Conservation (phyloP, 2,329 filamentous ascomycete genomes). For the Neoarthrinium moseri region DNA sequence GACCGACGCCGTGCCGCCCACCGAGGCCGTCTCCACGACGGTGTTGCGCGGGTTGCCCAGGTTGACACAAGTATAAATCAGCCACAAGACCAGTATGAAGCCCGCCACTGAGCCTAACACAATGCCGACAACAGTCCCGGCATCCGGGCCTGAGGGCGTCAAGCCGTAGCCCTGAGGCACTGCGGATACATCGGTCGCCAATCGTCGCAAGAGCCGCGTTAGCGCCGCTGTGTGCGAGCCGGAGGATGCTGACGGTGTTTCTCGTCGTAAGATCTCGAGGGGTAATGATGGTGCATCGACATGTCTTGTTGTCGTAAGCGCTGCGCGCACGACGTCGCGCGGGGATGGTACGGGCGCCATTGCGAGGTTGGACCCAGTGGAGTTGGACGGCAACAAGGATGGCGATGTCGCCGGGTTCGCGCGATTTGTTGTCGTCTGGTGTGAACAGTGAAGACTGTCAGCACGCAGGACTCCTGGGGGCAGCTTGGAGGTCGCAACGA, state of each 20-base stretch:
- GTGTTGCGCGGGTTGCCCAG: constrained; percentile 35
- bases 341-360: constrained; percentile 8
- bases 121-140: constrained; percentile 36
- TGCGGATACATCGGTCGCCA: constrained; percentile 28
- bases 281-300: constrained; percentile 12
- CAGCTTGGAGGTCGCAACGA: not conserved
- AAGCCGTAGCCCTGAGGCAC: constrained; percentile 41
- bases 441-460: not conserved
- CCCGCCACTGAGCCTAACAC: constrained; percentile 40
- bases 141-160: constrained; percentile 34
- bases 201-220: constrained; percentile 14
- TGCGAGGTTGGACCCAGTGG: not conserved
- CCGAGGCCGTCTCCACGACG: constrained; percentile 21
- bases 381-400: not conserved
- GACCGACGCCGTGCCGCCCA: constrained; percentile 26
- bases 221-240: constrained; percentile 1
- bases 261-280: constrained; percentile 11
- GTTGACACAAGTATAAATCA: constrained; percentile 28
- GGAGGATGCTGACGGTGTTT: constrained; percentile 11
- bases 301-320: constrained; percentile 9
- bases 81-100: constrained; percentile 25
- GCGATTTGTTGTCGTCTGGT: not conserved
- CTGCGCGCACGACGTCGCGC: constrained; percentile 15
- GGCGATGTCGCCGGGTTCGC: not conserved
- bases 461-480: not conserved